These are phyloP conservation scores for Dissophora ornata DNA, from an alignment of 192 early-diverging fungal species.

Conservation along the genomic window DNA sequence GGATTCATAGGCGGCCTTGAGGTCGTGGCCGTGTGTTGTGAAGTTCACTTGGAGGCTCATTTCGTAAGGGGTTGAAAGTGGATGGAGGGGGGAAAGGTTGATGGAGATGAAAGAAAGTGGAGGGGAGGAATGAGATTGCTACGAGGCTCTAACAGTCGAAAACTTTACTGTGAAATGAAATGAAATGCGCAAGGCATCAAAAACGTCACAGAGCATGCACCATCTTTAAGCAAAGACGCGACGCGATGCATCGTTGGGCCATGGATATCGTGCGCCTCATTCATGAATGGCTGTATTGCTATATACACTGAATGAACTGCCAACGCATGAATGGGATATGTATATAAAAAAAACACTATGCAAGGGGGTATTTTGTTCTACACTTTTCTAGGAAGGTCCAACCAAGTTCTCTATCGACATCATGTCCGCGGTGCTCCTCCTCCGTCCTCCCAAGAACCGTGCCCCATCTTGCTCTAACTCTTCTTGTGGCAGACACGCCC, in stretches of 20 bases:
- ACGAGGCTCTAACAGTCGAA: too few relatives aligned
- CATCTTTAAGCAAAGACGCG: too few relatives aligned
- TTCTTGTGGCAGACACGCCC: background rate
- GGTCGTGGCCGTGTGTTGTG: conserved; percentile 70
- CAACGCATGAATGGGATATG: too few relatives aligned
- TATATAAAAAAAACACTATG: too few relatives aligned
- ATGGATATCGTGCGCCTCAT: too few relatives aligned
- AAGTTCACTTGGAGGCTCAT: conserved; percentile 76
- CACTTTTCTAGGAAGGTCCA: too few relatives aligned
- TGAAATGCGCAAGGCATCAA: background rate
- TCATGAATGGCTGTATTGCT: too few relatives aligned
- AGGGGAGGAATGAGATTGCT: background rate
- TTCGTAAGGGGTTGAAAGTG: conserved; percentile 11
- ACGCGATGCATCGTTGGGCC: too few relatives aligned
- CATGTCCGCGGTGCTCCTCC: conserved; percentile 18
- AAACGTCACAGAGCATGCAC: background rate
- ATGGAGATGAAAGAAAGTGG: background rate
- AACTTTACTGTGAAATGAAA: too few relatives aligned
- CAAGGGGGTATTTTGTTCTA: too few relatives aligned
- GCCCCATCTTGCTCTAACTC: background rate
- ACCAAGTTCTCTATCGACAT: conserved; percentile 50
- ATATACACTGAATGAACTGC: too few relatives aligned
- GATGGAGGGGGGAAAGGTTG: background rate
- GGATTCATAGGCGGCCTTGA: conserved; percentile 71
- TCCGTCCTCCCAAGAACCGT: conserved; percentile 8